Evolutionary conservation across 805 yeast genomes (phyloP), one percentile per base, ranked within the genome.

Genomic region (Teunomyces cretensis): DNA sequence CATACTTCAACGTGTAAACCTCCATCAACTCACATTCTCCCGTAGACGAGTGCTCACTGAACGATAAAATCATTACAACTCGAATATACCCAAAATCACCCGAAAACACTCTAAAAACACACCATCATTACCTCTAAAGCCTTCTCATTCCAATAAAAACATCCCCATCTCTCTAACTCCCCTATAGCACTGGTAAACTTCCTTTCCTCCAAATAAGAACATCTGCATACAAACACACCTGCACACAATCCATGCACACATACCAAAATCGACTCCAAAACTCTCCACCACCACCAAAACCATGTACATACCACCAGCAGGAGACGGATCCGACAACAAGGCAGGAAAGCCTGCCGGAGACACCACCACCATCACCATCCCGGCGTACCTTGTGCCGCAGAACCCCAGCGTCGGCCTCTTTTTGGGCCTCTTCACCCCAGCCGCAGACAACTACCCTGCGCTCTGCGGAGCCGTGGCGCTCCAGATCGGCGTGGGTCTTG

Each of bases 401-500:
- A 51, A 51, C 41, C 55, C 55, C 19, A 47, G 51, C 16, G 44
- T 49, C 4, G 55, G 53, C 6, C 51, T 51, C 16, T 39, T 51
- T 13, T 81, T 88, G 83, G 87, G 90, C 0, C 89, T 89, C 0
- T 58, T 85, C 16, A 84, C 81, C 1, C 92, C 92, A 2, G 86
- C 90, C 1, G 75, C 85, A 7, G 91, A 85, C 50, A 80, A 83
- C 57, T 58, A 65, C 27, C 61, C 70, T 2, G 87, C 86, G 1
- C 57, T 84, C 1, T 76, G 75, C 54, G 54, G 78, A 0, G 58
- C 83, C 41, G 70, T 81, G 2, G 79, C 78, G 0, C 46, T 77
- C 2, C 91, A 85, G 56, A 60, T 81, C 16, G 62, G 69, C 1
- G 43, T 75, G n/a, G 87, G 86, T 3, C 39, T 73, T 14, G 49